Conservation (phyloP, 2,329 filamentous ascomycete species). For the Beauveria asiatica region DNA sequence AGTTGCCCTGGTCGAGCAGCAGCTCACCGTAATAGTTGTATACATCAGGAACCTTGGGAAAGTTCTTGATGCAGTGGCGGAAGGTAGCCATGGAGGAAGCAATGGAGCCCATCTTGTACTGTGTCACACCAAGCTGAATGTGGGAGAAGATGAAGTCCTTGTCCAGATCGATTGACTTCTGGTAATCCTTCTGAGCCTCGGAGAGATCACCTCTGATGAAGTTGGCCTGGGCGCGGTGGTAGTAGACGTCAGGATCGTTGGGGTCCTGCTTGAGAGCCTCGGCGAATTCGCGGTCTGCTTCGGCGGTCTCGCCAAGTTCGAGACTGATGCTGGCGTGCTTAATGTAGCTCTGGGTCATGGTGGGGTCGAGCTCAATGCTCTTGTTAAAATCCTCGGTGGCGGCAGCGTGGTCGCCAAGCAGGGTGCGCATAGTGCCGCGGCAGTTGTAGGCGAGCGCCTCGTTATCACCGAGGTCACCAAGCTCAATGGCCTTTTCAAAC, state of each 20-base stretch:
- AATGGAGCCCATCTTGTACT: constrained; percentile 99
- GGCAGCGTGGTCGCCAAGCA: constrained; percentile 77
- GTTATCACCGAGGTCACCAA: constrained; percentile 69
- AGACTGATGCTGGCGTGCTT: constrained; percentile 98
- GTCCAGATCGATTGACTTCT: constrained; percentile 97
- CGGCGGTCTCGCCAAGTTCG: constrained; percentile 81
- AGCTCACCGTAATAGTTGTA: constrained; percentile 99
- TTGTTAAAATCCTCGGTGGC: constrained; percentile 82
- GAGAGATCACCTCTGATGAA: constrained; percentile 94
- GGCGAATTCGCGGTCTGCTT: constrained; percentile 80
- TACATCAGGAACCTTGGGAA: constrained; percentile 89
- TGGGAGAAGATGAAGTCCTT: constrained; percentile 97
- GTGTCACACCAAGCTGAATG: constrained; percentile 96
- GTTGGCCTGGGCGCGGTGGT: constrained; percentile 95
- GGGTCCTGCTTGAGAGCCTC: constrained; percentile 76
- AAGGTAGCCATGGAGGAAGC: constrained; percentile 98
- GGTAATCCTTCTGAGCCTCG: constrained; percentile 95
- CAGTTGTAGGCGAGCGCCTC: constrained; percentile 94
- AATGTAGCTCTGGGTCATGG: constrained; percentile 92
- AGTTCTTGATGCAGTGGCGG: constrained; percentile 96
- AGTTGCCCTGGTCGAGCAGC: constrained; percentile 93
- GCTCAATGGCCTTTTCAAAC: constrained; percentile 81
- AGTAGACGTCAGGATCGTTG: constrained; percentile 93
- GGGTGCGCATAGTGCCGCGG: constrained; percentile 90
- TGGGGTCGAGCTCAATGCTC: constrained; percentile 82